Base-by-base conservation (phyloP, 1,284 basidiomycete species). In the Meira miltonrushii region DNA sequence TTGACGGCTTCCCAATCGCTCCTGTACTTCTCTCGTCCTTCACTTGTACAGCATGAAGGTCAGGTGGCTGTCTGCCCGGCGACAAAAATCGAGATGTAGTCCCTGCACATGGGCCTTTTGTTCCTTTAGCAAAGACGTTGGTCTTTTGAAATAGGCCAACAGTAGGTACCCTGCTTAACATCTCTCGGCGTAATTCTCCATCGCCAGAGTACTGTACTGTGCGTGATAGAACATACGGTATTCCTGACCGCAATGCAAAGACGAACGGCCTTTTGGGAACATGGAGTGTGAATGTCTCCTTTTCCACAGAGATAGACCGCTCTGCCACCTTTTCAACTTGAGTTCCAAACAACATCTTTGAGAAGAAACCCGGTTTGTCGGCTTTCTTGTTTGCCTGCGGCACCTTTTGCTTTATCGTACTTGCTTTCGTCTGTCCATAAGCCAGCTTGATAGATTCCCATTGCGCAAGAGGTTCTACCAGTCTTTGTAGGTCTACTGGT, bases 381-480 rank as follows among this genome's bases (percentile, higher is more conserved):
- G 28, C 40, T 15, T 19, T 43, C 10, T 10, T 39, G 11, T 39
- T 19, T n/a, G 39, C 9, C 8, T 15, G 21, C 11, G 40, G 15
- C 11, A 15, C 15, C 10, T 7, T 17, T n/a, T 33, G 13, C 54
- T 55, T 55, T 2, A 23, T 39, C 1, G 52, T 39, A 12, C 9
- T 19, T 21, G 28, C 55, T 15, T 8, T 28, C 10, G 21, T 3
- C 10, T 28, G 6, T 5, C 46, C 46, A 21, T 48, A 48, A 12
- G 17, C 2, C n/a, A 49, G 46, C 7, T 55, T 48, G 25, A 57
- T 25, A 1, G 40, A 40, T 52, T 44, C 41, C 67, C 65, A 67
- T 15, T 17, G 38, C 12, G 9, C 13, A 4, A 56, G 39, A 0
- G 58, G 54, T 53, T 66, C 64, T 5, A 50, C 57, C 0, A 64